Evolutionary conservation across 1,284 basidiomycete genomes (phyloP), one percentile per base, ranked within the genome.

Genomic region (Naganishia sp.): DNA sequence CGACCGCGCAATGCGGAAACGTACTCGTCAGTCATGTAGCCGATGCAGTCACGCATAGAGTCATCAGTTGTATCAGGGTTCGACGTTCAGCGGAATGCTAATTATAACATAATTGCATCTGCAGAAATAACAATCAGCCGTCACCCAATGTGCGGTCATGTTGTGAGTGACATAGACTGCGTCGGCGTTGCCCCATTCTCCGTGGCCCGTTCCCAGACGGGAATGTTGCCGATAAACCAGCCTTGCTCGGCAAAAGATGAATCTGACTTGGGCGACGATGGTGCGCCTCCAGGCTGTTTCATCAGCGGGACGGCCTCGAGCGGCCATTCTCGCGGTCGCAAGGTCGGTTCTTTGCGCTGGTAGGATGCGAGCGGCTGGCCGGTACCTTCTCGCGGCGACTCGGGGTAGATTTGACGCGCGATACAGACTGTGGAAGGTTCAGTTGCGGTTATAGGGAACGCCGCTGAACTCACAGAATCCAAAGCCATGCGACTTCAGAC

Each of bases 401-500:
- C n/a, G 15, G 59, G 59, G 33, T 61, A 61, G 28, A 61, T 61
- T 39, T 61, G 59, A n/a, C 59, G 59, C 39, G 31, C 48, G 23
- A 61, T 36, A 23, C 59, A 61, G 36, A 61, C 59, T 61, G n/a
- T 6, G n/a, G 21, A 11, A 43, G 28, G 25, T 10, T 23, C 10
- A 46, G 31, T 2, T 0, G 2, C n/a, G 18, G 13, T 9, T 23
- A 4, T n/a, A 6, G 4, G 6, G 9, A 2, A 18, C 36, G 48
- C 5, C 9, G 25, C 21, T 13, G 33, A 2, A 52, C 59, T 50
- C 23, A 61, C 59, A 61, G 48, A 61, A 61, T 13, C 59, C 77
- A 54, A 79, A 78, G 0, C 74, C 74, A 23, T 75, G 73, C 56
- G 71, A 59, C 43, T 69, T 66, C 1, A 74, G 50, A 3, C 69